Conservation (phyloP, 129 eudicot genomes). For the Mikania micrantha region DNA sequence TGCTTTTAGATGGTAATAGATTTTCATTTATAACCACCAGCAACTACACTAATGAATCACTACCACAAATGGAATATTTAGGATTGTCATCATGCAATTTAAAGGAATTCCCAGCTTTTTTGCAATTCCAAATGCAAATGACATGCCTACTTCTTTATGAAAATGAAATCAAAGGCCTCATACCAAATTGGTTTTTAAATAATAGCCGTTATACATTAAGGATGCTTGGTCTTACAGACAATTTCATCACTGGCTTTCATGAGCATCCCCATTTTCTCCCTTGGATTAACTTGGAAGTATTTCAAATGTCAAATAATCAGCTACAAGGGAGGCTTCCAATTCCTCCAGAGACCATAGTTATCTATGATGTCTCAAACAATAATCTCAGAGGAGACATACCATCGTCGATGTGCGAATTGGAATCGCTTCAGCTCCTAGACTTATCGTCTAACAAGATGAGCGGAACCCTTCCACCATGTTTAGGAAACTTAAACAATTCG, state of each 20-base stretch:
- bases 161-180: neutral
- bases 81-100: neutral
- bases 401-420: neutral
- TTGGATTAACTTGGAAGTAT: neutral
- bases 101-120: too few species aligned
- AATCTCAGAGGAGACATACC: neutral
- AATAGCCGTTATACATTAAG: neutral
- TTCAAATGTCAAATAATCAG: neutral
- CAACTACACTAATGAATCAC: neutral
- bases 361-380: neutral
- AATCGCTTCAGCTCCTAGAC: neutral
- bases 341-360: neutral
- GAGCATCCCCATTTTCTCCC: neutral
- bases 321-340: conserved; percentile 3
- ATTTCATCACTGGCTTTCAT: neutral
- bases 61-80: neutral
- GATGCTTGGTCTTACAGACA: neutral
- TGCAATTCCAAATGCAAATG: neutral
- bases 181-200: conserved; percentile 4
- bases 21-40: neutral
- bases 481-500: conserved; percentile 4
- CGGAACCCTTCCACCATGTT: conserved; percentile 15
- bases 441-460: conserved; percentile 18
- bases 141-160: neutral
- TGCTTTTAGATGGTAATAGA: neutral